Evolutionary conservation across 2,329 filamentous ascomycete species (phyloP), one percentile per base, ranked within the genome.

Genomic region (Ophiostoma sp.): DNA sequence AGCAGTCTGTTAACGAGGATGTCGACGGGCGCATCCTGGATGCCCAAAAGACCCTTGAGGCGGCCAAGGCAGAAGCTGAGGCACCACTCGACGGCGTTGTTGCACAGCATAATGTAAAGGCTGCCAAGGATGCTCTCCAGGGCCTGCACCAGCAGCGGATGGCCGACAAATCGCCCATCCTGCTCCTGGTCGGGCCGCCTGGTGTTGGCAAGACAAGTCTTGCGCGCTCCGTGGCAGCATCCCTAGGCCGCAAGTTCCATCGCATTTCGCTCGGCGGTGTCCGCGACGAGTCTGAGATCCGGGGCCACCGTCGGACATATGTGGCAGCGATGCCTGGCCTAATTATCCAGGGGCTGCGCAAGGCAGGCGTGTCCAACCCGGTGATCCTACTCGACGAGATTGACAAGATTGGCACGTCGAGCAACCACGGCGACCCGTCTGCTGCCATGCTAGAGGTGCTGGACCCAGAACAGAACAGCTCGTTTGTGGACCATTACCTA

Each of bases 251-350:
- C 73, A 96, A 97, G 79, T 99, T 99, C 79, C 94, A 99, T 79
- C 89, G 95, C 65, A 97, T 99, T 75, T 98, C 95, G 3, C 88
- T 99, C 4, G 95, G 95, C 72, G 95, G 95, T 75, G 94, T 99
- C 3, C 86, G 95, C 69, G 95, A 99, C 76, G 95, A 99, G 79
- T 95, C 95, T 20, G 95, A 99, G 81, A 98, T 99, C 72, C 88
- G 95, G 72, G 95, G 95, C 11, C 95, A 99, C 79, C 87, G 95
- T 70, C 86, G 95, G 75, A 99, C 95, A 0, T 99, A 99, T 77
- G 95, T 99, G 71, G 95, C 95, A 31, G 95, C 95, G n/a, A 97
- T 99, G 94, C 95, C 95, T 11, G 95, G 95, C 69, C 84, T 98
- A 70, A 91, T 99, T 71, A 94, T 98, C 39, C 94, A 93, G 78